phyloP scores from a whole-genome alignment of 768 basidiomycete genomes.

The Tricholoma saponaceum region DNA sequence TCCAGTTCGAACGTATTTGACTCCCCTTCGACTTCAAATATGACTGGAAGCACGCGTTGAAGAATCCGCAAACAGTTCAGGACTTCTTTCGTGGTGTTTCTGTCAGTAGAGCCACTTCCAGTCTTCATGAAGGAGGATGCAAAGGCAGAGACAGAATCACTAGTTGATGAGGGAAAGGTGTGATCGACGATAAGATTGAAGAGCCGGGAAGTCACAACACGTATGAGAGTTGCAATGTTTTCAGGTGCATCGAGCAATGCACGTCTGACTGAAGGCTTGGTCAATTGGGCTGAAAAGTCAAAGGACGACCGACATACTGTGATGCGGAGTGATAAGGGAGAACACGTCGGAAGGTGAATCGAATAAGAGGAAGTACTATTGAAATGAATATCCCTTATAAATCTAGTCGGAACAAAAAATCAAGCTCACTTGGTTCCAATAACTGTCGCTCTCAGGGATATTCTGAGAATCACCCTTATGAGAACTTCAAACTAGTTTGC shows the following conservation, averaged over 20 bases:
- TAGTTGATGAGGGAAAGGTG: slow-evolving; percentile 64
- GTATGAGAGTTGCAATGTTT: slow-evolving; percentile 81
- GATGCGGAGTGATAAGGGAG: slow-evolving; percentile 81
- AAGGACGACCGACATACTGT: slow-evolving; percentile 50
- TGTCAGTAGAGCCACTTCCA: slow-evolving; percentile 43
- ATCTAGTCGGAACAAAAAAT: neutral
- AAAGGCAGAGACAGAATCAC: slow-evolving; percentile 58
- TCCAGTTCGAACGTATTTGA: slow-evolving; percentile 71
- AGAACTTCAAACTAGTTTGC: neutral
- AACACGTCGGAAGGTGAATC: slow-evolving; percentile 90
- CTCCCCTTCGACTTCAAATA: slow-evolving; percentile 79
- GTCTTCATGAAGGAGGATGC: slow-evolving; percentile 68
- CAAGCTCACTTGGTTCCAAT: slow-evolving; percentile 81
- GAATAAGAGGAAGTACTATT: slow-evolving; percentile 78
- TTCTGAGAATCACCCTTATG: slow-evolving; percentile 41
- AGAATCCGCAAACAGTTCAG: slow-evolving; percentile 91
- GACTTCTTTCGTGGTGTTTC: slow-evolving; percentile 79
- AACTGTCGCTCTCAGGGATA: slow-evolving; percentile 70
- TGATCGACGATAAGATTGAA: slow-evolving; percentile 77
- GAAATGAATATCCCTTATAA: neutral
- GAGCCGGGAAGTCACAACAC: slow-evolving; percentile 61
- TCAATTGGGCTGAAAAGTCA: neutral
- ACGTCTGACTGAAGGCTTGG: slow-evolving; percentile 58
- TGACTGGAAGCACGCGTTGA: slow-evolving; percentile 83
- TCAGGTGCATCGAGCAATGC: slow-evolving; percentile 80